These are phyloP conservation scores for Pleurotus eryngii DNA, from an alignment of 768 basidiomycete species.

Conservation along the genomic window DNA sequence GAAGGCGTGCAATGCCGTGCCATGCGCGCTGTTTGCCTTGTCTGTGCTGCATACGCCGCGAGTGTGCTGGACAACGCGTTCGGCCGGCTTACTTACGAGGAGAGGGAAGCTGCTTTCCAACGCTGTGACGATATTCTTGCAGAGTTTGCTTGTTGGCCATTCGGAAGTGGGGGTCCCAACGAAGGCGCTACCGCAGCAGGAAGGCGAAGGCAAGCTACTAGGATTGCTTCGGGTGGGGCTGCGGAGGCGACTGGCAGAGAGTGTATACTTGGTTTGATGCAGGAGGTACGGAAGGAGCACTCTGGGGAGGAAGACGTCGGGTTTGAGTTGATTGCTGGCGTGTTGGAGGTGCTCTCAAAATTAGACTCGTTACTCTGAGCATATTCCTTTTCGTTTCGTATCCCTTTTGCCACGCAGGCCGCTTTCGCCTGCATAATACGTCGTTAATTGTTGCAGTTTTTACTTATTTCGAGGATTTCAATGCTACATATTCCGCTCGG, in stretches of 20 bases:
- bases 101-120: slow-evolving; percentile 89
- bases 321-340: slow-evolving; percentile 90
- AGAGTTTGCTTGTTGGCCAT: slow-evolving; percentile 91
- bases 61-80: slow-evolving; percentile 96
- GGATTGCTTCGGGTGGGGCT: slow-evolving; percentile 55
- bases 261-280: slow-evolving; percentile 68
- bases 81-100: slow-evolving; percentile 84
- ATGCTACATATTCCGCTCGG: not conserved
- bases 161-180: slow-evolving; percentile 40
- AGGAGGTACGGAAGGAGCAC: slow-evolving; percentile 73
- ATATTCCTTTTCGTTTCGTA: not conserved
- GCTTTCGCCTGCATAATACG: not conserved
- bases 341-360: slow-evolving; percentile 89
- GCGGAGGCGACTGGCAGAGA: slow-evolving; percentile 51
- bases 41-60: slow-evolving; percentile 90
- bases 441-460: not conserved
- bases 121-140: slow-evolving; percentile 92
- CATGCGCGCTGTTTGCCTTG: slow-evolving; percentile 78
- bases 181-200: slow-evolving; percentile 23
- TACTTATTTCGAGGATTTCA: not conserved
- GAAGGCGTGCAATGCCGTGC: slow-evolving; percentile 80
- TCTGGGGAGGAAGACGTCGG: slow-evolving; percentile 72
- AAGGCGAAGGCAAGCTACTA: slow-evolving; percentile 34
- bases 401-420: not conserved
- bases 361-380: slow-evolving; percentile 79